These are phyloP conservation scores for Eucalyptus erythrocorys DNA, from an alignment of 345 rosid genomes.

Conservation along the genomic window DNA sequence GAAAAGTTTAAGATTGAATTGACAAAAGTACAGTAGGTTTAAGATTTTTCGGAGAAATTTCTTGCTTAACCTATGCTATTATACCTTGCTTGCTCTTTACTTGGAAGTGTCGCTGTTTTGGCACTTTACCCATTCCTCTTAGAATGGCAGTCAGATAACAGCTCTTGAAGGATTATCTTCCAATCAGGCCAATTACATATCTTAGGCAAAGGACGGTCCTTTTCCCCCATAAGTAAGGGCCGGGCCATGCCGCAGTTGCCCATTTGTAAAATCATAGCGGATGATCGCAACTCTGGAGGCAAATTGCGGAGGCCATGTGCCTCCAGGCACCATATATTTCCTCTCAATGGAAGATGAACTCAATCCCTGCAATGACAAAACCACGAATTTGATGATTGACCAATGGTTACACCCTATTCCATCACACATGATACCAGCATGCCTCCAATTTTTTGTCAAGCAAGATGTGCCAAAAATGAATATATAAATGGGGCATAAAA, in stretches of 20 bases:
- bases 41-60: too few relatives aligned
- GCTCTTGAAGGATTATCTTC: background rate
- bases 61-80: background rate
- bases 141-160: background rate
- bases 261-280: background rate
- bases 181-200: background rate
- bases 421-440: background rate
- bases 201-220: background rate
- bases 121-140: background rate
- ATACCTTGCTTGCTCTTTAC: background rate
- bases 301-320: background rate
- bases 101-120: background rate
- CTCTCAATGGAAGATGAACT: background rate
- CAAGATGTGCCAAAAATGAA: background rate
- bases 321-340: background rate
- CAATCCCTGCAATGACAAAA: background rate
- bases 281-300: background rate
- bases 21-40: accelerated
- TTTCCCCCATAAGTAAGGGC: background rate
- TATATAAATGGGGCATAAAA: background rate
- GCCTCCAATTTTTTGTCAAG: background rate
- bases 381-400: background rate
- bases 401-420: background rate
- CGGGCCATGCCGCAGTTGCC: background rate
- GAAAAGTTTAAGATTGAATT: too few relatives aligned